Base-by-base conservation (phyloP, 2,329 filamentous ascomycete genomes). In the Fusarium anthophilum region DNA sequence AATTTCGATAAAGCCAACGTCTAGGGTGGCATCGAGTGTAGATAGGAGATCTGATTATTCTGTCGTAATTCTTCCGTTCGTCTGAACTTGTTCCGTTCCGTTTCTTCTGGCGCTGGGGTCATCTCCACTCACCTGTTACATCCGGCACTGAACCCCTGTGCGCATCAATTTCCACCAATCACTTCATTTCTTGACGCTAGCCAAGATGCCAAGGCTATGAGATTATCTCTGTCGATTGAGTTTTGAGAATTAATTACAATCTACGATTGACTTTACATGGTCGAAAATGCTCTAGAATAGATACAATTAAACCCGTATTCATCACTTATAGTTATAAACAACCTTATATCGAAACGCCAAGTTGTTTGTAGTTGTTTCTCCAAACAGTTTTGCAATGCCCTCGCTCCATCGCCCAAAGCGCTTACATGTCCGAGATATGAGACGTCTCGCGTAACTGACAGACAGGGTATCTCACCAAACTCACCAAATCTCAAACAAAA, bases 71-170 rank as follows among this genome's bases (percentile, higher is more conserved):
- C 32, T 45, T 58, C 51, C 41, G 32, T 66, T 70, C 59, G 24
- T 70, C 59, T 65, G 26, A 57, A 66, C 69, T 65, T 59, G 51
- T 66, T 67, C 51, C 59, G 60, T 51, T 48, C 54, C 6, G 51
- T 68, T 62, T 41, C 28, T 26, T 26, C 47, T 26, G 20, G 47
- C 63, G 47, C 50, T 56, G 41, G 62, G 37, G 30, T 26, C 20
- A 56, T 69, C 56, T 70, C 76, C 76, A 75, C 74, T 58, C 70
- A 77, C 76, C 76, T 77, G 76, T 74, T 70, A 77, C 76, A 77
- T 44, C 37, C 55, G 32, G 38, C 35, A 48, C 57, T 32, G 28
- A 55, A 74, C 58, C 74, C 76, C 61, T 76, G 72, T 50, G 47
- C 48, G 38, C 14, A n/a, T 66, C 39, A n/a, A 43, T 70, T 77